A percentile compares a stretch with the other conserved stretches of the same genome.
Conservation (phyloP, 2,329 filamentous ascomycete species). For the Xylariaceae sp. region DNA sequence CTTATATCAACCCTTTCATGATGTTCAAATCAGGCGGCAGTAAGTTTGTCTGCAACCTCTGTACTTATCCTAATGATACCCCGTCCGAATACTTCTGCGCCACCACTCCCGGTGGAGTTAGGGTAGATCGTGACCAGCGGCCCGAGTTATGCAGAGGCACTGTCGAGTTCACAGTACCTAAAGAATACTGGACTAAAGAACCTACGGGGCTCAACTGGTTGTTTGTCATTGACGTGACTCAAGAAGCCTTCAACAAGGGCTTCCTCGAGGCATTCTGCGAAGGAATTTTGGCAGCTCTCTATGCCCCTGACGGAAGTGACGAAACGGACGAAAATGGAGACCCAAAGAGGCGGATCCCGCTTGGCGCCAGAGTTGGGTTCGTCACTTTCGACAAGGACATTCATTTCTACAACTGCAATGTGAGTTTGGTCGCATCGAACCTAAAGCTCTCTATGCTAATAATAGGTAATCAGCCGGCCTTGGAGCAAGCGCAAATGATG, state of each 20-base stretch:
- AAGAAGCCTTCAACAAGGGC: slow-evolving; percentile 85
- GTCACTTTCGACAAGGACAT: slow-evolving; percentile 95
- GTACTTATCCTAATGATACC: slow-evolving; percentile 94
- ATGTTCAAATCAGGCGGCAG: slow-evolving; percentile 90
- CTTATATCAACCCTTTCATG: slow-evolving; percentile 99
- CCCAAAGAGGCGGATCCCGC: slow-evolving; percentile 58
- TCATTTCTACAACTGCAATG: slow-evolving; percentile 94
- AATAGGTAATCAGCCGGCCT: slow-evolving; percentile 50
- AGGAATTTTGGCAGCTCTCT: slow-evolving; percentile 80
- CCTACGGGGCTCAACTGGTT: slow-evolving; percentile 84
- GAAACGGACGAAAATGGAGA: slow-evolving; percentile 51
- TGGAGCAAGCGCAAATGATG: slow-evolving; percentile 93
- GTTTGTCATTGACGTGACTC: slow-evolving; percentile 89
- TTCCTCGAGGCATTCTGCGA: slow-evolving; percentile 88
- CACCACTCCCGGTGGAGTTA: slow-evolving; percentile 78
- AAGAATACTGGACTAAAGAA: slow-evolving; percentile 97
- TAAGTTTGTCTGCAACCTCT: slow-evolving; percentile 97
- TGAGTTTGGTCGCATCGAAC: slow-evolving; percentile 36
- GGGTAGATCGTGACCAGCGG: slow-evolving; percentile 82
- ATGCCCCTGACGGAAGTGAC: slow-evolving; percentile 59
- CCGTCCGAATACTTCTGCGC: slow-evolving; percentile 89
- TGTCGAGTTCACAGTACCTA: slow-evolving; percentile 93
- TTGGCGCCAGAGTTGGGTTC: slow-evolving; percentile 85
- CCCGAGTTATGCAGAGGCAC: slow-evolving; percentile 89
- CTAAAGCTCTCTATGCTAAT: background rate